phyloP scores from a whole-genome alignment of 2,329 filamentous ascomycete species.

The Colletotrichum limetticola region DNA sequence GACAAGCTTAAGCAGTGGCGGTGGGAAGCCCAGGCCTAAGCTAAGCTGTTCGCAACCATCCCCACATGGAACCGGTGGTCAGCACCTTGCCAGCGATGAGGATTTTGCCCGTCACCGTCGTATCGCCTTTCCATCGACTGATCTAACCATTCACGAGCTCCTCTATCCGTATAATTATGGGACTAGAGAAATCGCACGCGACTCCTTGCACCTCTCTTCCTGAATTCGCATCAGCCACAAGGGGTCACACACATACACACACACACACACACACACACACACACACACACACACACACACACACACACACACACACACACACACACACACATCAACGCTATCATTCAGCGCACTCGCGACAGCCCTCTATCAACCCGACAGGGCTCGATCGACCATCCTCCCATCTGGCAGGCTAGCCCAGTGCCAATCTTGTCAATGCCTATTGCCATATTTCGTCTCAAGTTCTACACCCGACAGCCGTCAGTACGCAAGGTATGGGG shows the following conservation, averaged over 20 bases:
- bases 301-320: background rate
- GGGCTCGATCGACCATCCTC: background rate
- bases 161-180: too few species aligned
- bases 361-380: background rate
- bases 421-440: background rate
- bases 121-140: background rate
- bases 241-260: background rate
- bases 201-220: too few species aligned
- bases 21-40: background rate
- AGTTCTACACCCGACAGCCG: background rate
- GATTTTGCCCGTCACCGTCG: background rate
- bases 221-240: background rate
- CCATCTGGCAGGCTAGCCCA: background rate
- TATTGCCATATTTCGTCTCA: background rate
- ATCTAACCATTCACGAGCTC: too few species aligned
- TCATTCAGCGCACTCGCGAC: background rate
- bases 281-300: too few species aligned
- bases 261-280: too few species aligned
- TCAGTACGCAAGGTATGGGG: background rate
- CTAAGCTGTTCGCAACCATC: constrained; percentile 10
- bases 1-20: constrained; percentile 11
- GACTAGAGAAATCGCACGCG: too few species aligned
- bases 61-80: background rate
- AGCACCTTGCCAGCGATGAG: background rate
- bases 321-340: background rate